Evolutionary conservation across 1,284 basidiomycete species (phyloP).

Genomic region (Rhizopogon parksii): DNA sequence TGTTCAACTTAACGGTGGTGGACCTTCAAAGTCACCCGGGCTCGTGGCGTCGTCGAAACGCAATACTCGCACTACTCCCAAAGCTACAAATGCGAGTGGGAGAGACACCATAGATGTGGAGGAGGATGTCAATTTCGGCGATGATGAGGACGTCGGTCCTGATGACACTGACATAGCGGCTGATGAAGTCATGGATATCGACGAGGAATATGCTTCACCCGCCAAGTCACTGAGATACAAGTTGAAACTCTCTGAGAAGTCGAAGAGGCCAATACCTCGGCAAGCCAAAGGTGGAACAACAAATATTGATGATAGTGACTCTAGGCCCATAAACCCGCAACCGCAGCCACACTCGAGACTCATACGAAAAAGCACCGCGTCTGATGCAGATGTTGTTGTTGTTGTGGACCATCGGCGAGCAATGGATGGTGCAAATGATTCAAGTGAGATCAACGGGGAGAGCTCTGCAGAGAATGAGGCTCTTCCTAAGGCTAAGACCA

Average conservation of each 20-base stretch:
- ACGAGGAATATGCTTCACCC: background rate
- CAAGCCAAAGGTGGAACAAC: background rate
- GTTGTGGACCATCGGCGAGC: background rate
- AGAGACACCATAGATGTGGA: constrained; percentile 24
- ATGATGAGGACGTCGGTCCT: background rate
- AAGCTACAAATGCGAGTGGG: constrained; percentile 24
- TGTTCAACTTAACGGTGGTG: background rate
- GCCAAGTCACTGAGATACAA: background rate
- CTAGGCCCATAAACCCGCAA: background rate
- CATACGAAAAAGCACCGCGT: background rate
- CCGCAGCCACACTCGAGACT: background rate
- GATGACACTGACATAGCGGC: background rate
- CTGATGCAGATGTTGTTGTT: background rate
- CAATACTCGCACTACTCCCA: constrained; percentile 6
- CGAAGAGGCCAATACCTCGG: background rate
- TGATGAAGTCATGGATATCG: constrained; percentile 2
- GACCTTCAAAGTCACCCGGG: background rate
- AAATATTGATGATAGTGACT: background rate
- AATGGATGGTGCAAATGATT: background rate
- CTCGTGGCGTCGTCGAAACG: background rate
- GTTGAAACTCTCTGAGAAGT: background rate
- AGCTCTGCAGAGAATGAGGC: background rate
- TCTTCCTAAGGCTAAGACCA: background rate
- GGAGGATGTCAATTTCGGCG: constrained; percentile 10
- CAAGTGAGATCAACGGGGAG: background rate